phyloP scores from a whole-genome alignment of 1,284 basidiomycete genomes.

The Omphalotus olearius region DNA sequence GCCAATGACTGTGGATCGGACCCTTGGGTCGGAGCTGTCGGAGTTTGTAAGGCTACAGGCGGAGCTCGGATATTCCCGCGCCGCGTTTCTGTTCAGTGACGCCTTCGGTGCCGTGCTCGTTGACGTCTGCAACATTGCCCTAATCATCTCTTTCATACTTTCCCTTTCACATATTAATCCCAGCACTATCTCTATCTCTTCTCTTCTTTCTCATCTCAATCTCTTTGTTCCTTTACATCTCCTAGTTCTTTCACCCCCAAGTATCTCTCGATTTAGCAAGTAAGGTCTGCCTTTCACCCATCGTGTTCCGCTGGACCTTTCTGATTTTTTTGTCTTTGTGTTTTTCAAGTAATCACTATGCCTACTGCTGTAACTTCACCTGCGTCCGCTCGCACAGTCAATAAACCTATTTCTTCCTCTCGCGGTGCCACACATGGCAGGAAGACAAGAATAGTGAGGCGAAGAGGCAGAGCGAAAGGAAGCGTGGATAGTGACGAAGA shows the following conservation, averaged over 20 bases:
- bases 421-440: constrained; percentile 20
- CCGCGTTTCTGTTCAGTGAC: not conserved
- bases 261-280: constrained; percentile 21
- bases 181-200: constrained; percentile 5
- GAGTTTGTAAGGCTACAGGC: not conserved
- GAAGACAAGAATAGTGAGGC: constrained; percentile 38
- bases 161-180: not conserved
- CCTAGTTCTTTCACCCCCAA: constrained; percentile 5
- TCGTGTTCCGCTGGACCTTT: constrained; percentile 15
- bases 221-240: constrained; percentile 16
- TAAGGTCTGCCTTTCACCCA: constrained; percentile 24
- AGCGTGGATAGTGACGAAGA: constrained; percentile 69
- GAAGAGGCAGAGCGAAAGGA: constrained; percentile 51
- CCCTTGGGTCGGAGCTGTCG: not conserved
- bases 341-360: constrained; percentile 32
- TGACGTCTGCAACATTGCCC: not conserved
- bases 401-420: constrained; percentile 21
- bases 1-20: too few species aligned
- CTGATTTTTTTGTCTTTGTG: constrained; percentile 13
- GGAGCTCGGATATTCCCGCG: not conserved
- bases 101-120: not conserved
- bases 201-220: constrained; percentile 15
- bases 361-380: constrained; percentile 34
- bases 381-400: constrained; percentile 26
- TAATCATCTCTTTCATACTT: not conserved